These are phyloP conservation scores for Russula earlei DNA, from an alignment of 768 basidiomycete species.

Conservation along the genomic window DNA sequence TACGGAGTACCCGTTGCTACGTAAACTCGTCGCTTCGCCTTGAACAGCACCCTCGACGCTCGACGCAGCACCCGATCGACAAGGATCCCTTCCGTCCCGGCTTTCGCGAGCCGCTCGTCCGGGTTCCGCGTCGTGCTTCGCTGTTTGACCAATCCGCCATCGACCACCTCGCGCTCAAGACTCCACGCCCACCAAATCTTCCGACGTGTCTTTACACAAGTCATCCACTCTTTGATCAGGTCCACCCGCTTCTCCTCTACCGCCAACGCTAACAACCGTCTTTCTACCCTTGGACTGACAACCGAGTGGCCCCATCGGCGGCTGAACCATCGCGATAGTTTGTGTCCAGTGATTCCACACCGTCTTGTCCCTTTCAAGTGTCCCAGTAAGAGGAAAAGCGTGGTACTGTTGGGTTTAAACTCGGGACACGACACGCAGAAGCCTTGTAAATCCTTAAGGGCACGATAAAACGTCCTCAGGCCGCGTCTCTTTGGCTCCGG, in stretches of 20 bases:
- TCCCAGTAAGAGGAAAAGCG: constrained; percentile 49
- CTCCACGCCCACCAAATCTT: constrained; percentile 5
- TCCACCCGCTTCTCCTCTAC: constrained; percentile 56
- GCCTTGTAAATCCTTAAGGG: constrained; percentile 21
- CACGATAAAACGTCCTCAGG: constrained; percentile 4
- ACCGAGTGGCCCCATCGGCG: constrained; percentile 46
- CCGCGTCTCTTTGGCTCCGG: background rate
- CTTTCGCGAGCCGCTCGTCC: background rate
- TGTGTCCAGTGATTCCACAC: constrained; percentile 47
- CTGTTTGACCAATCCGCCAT: background rate
- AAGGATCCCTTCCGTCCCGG: background rate
- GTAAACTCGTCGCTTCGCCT: background rate
- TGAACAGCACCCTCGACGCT: constrained; percentile 7
- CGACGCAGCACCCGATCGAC: constrained; percentile 1
- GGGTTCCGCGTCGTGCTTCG: background rate
- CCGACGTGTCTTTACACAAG: constrained; percentile 3
- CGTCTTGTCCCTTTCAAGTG: constrained; percentile 38
- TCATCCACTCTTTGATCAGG: constrained; percentile 27
- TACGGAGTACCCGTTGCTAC: constrained; percentile 5
- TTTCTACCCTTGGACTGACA: constrained; percentile 49
- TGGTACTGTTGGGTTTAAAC: constrained; percentile 48
- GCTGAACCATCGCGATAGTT: constrained; percentile 37
- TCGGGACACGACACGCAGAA: constrained; percentile 32
- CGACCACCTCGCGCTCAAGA: constrained; percentile 12
- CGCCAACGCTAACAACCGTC: constrained; percentile 49